These are phyloP conservation scores for Elaphomyces granulatus DNA, from an alignment of 495 filamentous ascomycete species.

Conservation along the genomic window DNA sequence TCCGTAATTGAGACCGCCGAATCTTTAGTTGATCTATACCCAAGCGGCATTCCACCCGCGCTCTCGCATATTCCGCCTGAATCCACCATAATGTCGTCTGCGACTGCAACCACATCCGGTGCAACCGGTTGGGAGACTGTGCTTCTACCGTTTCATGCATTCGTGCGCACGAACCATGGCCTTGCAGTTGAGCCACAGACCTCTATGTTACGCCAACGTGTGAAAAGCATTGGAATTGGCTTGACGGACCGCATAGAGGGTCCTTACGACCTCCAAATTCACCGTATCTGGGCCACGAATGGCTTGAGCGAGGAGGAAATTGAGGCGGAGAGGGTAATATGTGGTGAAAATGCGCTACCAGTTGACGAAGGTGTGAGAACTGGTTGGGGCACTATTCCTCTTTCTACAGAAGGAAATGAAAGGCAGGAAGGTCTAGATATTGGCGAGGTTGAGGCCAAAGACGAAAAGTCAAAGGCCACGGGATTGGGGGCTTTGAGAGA, in stretches of 20 bases:
- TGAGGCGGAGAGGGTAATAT: conserved; percentile 29
- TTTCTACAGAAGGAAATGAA: background rate
- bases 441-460: background rate
- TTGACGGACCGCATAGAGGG: conserved; percentile 81
- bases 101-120: conserved; percentile 22
- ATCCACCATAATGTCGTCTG: conserved; percentile 25
- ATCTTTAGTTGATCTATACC: conserved; percentile 13
- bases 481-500: conserved; percentile 3
- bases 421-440: background rate
- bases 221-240: conserved; percentile 73
- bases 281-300: conserved; percentile 64
- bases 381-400: conserved; percentile 13
- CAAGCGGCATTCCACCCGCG: conserved; percentile 19
- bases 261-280: conserved; percentile 68
- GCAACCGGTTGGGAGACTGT: conserved; percentile 89
- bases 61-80: conserved; percentile 28
- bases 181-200: conserved; percentile 81
- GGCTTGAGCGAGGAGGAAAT: conserved; percentile 28
- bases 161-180: conserved; percentile 88
- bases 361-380: conserved; percentile 29
- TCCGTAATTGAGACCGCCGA: conserved; percentile 5
- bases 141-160: conserved; percentile 74
- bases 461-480: background rate
- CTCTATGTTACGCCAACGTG: conserved; percentile 68
- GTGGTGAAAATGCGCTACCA: conserved; percentile 27